Conservation (phyloP, 1,284 basidiomycete genomes). For the Cerrena zonata region DNA sequence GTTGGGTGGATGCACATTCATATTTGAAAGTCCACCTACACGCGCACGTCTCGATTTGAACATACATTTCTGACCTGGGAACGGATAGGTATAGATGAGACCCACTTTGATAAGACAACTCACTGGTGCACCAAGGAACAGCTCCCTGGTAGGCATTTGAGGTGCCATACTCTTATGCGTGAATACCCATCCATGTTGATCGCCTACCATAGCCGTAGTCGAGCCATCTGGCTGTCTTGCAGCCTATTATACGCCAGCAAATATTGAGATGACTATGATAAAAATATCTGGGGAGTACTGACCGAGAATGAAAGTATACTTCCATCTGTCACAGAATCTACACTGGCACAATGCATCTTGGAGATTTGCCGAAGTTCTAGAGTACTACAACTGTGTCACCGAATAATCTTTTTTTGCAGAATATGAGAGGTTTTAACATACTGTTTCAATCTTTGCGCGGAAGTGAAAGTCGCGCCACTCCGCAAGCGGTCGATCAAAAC, state of each 20-base stretch:
- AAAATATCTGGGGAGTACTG: neutral
- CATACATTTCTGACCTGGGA: slow-evolving; percentile 22
- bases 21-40: slow-evolving; percentile 19
- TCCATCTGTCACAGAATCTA: neutral
- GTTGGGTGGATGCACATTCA: neutral
- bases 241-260: neutral
- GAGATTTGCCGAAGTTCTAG: neutral
- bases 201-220: slow-evolving; percentile 13
- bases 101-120: too few relatives aligned
- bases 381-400: too few relatives aligned
- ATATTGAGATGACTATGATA: neutral
- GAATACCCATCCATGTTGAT: slow-evolving; percentile 23
- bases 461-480: neutral
- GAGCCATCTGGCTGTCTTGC: neutral
- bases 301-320: slow-evolving; percentile 2
- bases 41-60: slow-evolving; percentile 13
- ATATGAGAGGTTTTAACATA: too few relatives aligned
- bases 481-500: neutral
- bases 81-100: too few relatives aligned
- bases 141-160: slow-evolving; percentile 12
- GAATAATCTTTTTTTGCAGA: slow-evolving; percentile 1
- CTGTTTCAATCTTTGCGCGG: neutral
- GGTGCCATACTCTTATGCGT: slow-evolving; percentile 13
- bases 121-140: slow-evolving; percentile 21
- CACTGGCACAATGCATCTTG: neutral